Evolutionary conservation across 768 basidiomycete genomes (phyloP), one percentile per base, ranked within the genome.

Genomic region (Pulveroboletus sp.): DNA sequence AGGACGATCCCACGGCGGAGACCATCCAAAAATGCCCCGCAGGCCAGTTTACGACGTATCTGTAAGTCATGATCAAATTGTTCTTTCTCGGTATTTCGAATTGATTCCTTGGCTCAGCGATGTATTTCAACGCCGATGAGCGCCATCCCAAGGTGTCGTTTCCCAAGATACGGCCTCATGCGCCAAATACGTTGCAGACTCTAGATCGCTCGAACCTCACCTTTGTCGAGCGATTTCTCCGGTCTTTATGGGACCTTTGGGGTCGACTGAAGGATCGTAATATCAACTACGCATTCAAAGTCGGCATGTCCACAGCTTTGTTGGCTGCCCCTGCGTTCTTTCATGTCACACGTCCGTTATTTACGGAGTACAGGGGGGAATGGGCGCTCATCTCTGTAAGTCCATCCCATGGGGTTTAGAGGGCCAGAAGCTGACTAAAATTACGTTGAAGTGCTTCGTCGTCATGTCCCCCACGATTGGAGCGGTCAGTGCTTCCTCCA

Each of bases 331-430:
- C 94, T 2, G 94, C 94, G 0, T 97, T 95, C 68, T 83, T 89
- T 51, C 86, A 89, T 46, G 54, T 67, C 15, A 93, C 89, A 1
- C 75, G 93, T 24, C 84, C 83, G 5, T 67, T 81, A 4, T 97
- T 96, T 61, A 73, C 89, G 38, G 78, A 83, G 41, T 93, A 86
- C 58, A 80, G 84, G 59, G 94, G 94, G 32, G 93, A 97, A 70
- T 99, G 95, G 95, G 93, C 93, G 1, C 71, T 99, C 61, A 89
- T 98, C 46, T 93, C 93, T 39, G 92, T 89, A 54, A 62, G 79
- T 72, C 27, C 32, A 37, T 32, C 4, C 1, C 43, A 54, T 49
- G 58, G 57, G 28, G 57, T 57, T 58, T 47, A 32, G 33, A 31
- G n/a, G 53, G 38, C 17, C 14, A 8, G 27, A 53, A 53, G 36